Conservation (phyloP, 495 filamentous ascomycete species). For the Achaetomiella virescens region DNA sequence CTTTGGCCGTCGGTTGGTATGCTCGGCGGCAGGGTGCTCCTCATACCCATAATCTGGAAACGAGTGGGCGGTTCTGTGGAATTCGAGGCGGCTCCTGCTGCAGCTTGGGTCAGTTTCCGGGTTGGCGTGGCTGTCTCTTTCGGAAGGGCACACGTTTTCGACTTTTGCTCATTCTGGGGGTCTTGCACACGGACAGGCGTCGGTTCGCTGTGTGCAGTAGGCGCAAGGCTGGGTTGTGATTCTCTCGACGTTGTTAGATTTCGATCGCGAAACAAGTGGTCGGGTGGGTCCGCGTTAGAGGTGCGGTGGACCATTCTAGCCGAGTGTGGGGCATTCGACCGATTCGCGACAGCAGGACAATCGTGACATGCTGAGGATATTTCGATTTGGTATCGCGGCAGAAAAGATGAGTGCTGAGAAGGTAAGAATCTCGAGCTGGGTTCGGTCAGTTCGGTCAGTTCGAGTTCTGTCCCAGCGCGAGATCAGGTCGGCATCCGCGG, state of each 20-base stretch:
- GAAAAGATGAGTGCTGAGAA: not conserved
- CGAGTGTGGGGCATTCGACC: conserved; percentile 1
- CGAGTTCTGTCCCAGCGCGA: too few relatives aligned
- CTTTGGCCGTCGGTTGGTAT: not conserved
- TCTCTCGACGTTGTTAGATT: conserved; percentile 1
- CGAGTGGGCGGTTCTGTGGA: conserved; percentile 19
- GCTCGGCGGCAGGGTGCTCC: not conserved
- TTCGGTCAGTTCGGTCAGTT: not conserved
- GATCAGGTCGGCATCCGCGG: too few relatives aligned
- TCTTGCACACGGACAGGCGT: not conserved
- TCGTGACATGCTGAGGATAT: not conserved
- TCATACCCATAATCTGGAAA: conserved; percentile 32
- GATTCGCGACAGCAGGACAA: not conserved
- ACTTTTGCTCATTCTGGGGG: conserved; percentile 19
- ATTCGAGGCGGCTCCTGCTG: conserved; percentile 12
- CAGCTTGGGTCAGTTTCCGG: conserved; percentile 2
- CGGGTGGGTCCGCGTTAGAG: conserved; percentile 1
- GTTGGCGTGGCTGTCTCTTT: not conserved
- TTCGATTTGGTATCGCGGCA: not conserved
- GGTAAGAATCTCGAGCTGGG: not conserved
- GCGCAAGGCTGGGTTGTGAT: not conserved
- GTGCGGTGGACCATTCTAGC: not conserved
- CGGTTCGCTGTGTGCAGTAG: not conserved
- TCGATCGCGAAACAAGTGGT: not conserved
- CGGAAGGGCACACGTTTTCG: not conserved